These are phyloP conservation scores for Paramyrothecium sp. DNA, from an alignment of 2,329 filamentous ascomycete species.

Conservation along the genomic window DNA sequence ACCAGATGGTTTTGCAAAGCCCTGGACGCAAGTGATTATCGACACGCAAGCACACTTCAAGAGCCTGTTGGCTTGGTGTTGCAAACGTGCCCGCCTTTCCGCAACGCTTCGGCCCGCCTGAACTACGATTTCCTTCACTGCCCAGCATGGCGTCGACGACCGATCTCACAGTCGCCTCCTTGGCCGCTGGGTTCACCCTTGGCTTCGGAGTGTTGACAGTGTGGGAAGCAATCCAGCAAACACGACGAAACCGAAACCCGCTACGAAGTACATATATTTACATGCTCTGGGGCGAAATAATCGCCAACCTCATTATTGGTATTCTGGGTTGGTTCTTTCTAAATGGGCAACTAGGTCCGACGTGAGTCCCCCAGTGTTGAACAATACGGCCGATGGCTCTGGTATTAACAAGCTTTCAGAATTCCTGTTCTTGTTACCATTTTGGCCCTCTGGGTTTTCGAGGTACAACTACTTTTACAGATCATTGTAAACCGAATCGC, in stretches of 20 bases:
- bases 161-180: conserved; percentile 26
- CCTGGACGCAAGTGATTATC: too few species aligned
- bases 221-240: conserved; percentile 40
- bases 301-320: conserved; percentile 34
- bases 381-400: too few species aligned
- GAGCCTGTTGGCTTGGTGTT: neutral
- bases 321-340: conserved; percentile 39
- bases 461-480: conserved; percentile 51
- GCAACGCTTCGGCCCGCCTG: neutral
- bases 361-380: conserved; percentile 14
- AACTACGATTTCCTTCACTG: too few species aligned
- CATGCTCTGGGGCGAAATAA: conserved; percentile 45
- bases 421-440: conserved; percentile 33
- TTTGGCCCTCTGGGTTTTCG: conserved; percentile 38
- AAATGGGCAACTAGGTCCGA: conserved; percentile 27
- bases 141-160: conserved; percentile 12
- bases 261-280: conserved; percentile 36
- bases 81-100: neutral
- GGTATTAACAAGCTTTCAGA: conserved; percentile 10
- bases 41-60: neutral
- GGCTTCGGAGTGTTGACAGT: conserved; percentile 40
- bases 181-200: conserved; percentile 31
- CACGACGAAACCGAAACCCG: conserved; percentile 31
- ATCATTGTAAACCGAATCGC: conserved; percentile 55
- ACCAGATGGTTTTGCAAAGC: too few species aligned